These are phyloP conservation scores for Cenchrus americanus DNA, from an alignment of 176 grass and related monocot genomes.

Conservation along the genomic window DNA sequence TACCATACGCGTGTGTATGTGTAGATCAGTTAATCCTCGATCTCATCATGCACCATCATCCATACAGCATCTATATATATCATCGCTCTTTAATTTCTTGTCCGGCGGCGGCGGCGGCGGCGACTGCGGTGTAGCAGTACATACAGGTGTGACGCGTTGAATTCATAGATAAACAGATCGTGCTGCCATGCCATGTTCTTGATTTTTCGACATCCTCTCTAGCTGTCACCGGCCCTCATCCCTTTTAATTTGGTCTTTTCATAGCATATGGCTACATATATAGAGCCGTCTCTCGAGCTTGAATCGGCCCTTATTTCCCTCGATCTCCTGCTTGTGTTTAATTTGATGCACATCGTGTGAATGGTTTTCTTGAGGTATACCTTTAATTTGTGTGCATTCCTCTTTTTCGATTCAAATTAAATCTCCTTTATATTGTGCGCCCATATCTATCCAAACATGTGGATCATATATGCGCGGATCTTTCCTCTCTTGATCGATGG, in stretches of 20 bases:
- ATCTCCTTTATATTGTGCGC: background rate
- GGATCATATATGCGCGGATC: background rate
- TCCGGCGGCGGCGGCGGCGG: background rate
- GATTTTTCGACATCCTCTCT: background rate
- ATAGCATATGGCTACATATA: no score
- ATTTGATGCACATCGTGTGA: background rate
- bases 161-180: background rate
- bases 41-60: background rate
- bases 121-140: background rate
- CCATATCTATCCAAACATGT: background rate
- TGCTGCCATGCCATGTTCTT: conserved; percentile 13
- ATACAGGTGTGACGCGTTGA: background rate
- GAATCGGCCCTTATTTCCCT: background rate
- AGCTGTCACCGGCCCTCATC: no score
- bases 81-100: background rate
- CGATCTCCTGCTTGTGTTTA: background rate
- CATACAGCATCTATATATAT: background rate
- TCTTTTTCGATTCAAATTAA: conserved; percentile 23
- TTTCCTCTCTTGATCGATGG: background rate
- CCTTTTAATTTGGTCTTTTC: background rate
- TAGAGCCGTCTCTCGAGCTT: background rate
- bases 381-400: background rate
- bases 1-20: background rate
- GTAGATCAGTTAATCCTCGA: background rate
- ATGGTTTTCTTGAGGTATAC: background rate